These are phyloP conservation scores for Simplicillium sp. DNA, from an alignment of 2,329 filamentous ascomycete genomes.

Conservation along the genomic window DNA sequence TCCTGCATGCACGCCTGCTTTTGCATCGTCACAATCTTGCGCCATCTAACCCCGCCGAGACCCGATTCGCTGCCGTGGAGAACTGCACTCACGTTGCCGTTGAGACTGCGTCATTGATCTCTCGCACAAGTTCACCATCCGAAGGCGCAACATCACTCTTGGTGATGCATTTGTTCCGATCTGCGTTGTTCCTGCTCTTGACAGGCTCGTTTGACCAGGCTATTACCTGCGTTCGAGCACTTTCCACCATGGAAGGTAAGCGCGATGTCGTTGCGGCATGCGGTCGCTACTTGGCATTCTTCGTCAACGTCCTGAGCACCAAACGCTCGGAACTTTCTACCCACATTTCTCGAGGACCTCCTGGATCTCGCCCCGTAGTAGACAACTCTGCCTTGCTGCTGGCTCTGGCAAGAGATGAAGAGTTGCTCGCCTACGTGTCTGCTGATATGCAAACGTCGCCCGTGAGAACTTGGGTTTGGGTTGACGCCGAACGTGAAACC, in stretches of 20 bases:
- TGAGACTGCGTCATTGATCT: slow-evolving; percentile 70
- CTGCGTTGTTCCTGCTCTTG: slow-evolving; percentile 69
- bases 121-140: slow-evolving; percentile 50
- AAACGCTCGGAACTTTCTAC: slow-evolving; percentile 38
- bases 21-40: slow-evolving; percentile 84
- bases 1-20: slow-evolving; percentile 75
- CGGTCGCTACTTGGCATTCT: slow-evolving; percentile 74
- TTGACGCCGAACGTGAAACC: slow-evolving; percentile 43
- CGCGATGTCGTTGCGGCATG: slow-evolving; percentile 68
- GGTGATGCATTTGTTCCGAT: slow-evolving; percentile 81
- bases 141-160: slow-evolving; percentile 65
- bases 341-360: slow-evolving; percentile 23
- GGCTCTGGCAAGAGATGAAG: slow-evolving; percentile 57
- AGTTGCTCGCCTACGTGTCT: slow-evolving; percentile 77
- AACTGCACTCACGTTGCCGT: slow-evolving; percentile 65
- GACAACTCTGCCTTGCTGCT: slow-evolving; percentile 21
- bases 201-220: slow-evolving; percentile 65
- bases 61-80: slow-evolving; percentile 63
- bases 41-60: slow-evolving; percentile 55
- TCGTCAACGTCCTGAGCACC: slow-evolving; percentile 56
- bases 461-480: slow-evolving; percentile 79
- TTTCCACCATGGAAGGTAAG: slow-evolving; percentile 59
- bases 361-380: slow-evolving; percentile 21
- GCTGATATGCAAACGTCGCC: slow-evolving; percentile 76
- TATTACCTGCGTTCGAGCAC: slow-evolving; percentile 60